Evolutionary conservation across 164 flowering plant species (phyloP).

Genomic region (Vitis riparia): DNA sequence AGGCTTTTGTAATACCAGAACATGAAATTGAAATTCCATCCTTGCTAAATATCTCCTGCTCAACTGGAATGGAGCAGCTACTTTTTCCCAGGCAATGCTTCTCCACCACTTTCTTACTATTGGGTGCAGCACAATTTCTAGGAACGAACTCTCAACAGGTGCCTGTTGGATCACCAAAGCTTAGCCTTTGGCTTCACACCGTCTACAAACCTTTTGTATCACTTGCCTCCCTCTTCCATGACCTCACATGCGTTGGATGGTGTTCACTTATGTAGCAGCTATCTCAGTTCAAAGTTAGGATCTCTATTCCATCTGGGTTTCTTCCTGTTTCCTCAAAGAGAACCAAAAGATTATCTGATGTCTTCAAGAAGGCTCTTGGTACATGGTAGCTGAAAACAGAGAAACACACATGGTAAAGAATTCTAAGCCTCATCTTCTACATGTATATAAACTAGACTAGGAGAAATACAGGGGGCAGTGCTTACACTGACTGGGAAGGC

Average conservation of each 20-base stretch:
- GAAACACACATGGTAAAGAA: no score
- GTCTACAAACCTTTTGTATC: slow-evolving; percentile 27
- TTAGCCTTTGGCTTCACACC: slow-evolving; percentile 32
- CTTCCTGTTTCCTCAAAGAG: slow-evolving; percentile 69
- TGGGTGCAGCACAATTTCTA: slow-evolving; percentile 40
- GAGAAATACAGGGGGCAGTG: slow-evolving; percentile 2
- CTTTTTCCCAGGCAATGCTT: slow-evolving; percentile 64
- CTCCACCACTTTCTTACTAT: slow-evolving; percentile 27
- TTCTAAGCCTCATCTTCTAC: background rate
- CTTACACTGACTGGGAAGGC: slow-evolving; percentile 59
- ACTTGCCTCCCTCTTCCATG: slow-evolving; percentile 41
- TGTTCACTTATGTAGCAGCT: slow-evolving; percentile 48
- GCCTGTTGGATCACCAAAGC: slow-evolving; percentile 59
- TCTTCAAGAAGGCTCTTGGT: slow-evolving; percentile 63
- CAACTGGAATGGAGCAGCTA: slow-evolving; percentile 35
- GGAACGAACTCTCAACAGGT: slow-evolving; percentile 40
- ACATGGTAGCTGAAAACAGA: slow-evolving; percentile 50
- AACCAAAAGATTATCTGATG: slow-evolving; percentile 55
- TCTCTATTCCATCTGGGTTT: slow-evolving; percentile 31
- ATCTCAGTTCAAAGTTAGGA: slow-evolving; percentile 46
- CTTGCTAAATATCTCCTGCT: slow-evolving; percentile 18
- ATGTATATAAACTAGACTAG: background rate
- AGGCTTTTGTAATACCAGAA: slow-evolving; percentile 33
- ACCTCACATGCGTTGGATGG: slow-evolving; percentile 43
- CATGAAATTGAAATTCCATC: slow-evolving; percentile 24